Base-by-base conservation (phyloP, 192 early-diverging fungal species). In the Linnemannia hyalina region DNA sequence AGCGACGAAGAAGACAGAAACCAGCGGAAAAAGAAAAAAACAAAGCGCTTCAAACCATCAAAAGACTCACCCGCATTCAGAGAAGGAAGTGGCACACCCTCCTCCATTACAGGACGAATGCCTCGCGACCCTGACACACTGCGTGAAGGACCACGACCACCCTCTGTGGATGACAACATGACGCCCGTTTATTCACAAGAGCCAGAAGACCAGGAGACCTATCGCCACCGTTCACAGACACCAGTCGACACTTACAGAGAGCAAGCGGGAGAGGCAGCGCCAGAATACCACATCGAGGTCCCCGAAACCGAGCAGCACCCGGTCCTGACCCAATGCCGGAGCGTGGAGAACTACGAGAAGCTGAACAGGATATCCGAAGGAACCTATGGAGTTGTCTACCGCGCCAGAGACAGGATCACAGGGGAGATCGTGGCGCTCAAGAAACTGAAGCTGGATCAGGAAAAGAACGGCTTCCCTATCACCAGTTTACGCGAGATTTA, bases 281-380 rank as follows among this genome's bases (percentile, higher is more conserved):
- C 68, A 23, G 78, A 75, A 46, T 85, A 85, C 52, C 78, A 80
- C 22, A 77, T 85, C 60, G 44, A 26, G 8, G 60, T 85, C 6
- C 83, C 83, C 0, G 78, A 85, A 22, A 29, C 32, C 9, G 89
- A 92, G 44, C 69, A 75, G 29, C 85, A 91, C 22, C 92, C 92
- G 13, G 86, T 90, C 52, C 84, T 96, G 13, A 54, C 82, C 36
- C 81, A 86, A 41, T 97, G 96, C 76, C 93, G 96, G 8, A 90
- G 83, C 73, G 96, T 97, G 1, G 95, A 97, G 74, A 90, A 92
- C 73, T 99, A 97, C 90, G 96, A 98, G 82, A 96, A 96, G 74
- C 92, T 99, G 44, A 99, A 99, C 90, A 93, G 96, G 60, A 99
- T 99, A 74, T 97, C 97, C 74, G 98, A 99, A 80, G 98, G 98